These are phyloP conservation scores for Claviceps humidiphila DNA, from an alignment of 2,329 filamentous ascomycete species.

Conservation along the genomic window DNA sequence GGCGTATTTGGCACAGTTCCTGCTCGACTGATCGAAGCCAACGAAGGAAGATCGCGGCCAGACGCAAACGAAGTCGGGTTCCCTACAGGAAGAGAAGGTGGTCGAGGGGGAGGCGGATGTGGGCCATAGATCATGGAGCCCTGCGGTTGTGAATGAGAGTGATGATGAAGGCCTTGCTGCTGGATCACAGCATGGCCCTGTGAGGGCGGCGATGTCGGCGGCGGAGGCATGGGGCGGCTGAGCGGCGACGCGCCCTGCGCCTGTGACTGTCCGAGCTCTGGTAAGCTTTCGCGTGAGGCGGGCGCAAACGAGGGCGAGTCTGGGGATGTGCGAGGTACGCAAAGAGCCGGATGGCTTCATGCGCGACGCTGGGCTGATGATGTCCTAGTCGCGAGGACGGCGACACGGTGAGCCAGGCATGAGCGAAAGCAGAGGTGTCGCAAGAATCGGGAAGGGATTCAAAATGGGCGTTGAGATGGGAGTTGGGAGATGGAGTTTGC, in stretches of 20 bases:
- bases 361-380: constrained; percentile 1
- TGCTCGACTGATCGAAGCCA: constrained; percentile 35
- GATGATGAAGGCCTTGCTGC: constrained; percentile 15
- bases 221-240: constrained; percentile 33
- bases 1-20: constrained; percentile 34
- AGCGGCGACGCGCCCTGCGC: constrained; percentile 33
- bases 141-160: constrained; percentile 15
- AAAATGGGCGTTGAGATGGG: not conserved
- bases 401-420: constrained; percentile 3
- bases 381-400: constrained; percentile 5
- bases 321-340: constrained; percentile 23
- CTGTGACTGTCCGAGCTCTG: constrained; percentile 25
- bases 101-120: constrained; percentile 33
- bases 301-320: constrained; percentile 30
- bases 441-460: not conserved
- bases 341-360: constrained; percentile 6
- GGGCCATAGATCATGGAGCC: constrained; percentile 28
- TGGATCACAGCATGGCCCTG: constrained; percentile 12
- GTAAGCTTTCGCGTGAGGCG: constrained; percentile 16
- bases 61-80: constrained; percentile 32
- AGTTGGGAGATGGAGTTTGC: not conserved
- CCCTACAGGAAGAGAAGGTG: constrained; percentile 28
- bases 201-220: constrained; percentile 29
- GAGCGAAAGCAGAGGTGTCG: constrained; percentile 2
- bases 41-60: constrained; percentile 39